Percentiles rank a stretch among this genome's conserved stretches.
phyloP scores from a whole-genome alignment of 1,139 yeast species.

The Scheffersomyces stambukii region DNA sequence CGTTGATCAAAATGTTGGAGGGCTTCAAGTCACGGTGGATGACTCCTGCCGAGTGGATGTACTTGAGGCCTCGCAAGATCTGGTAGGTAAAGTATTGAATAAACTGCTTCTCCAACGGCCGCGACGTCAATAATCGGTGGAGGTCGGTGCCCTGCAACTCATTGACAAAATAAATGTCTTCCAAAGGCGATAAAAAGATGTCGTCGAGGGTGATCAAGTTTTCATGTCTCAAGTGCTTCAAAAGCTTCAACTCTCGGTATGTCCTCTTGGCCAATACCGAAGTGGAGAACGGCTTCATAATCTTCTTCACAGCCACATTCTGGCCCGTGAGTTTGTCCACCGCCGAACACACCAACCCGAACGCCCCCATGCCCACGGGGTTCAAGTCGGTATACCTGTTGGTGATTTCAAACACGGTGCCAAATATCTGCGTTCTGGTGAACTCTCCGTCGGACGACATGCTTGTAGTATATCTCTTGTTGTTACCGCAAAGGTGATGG shows the following conservation, averaged over 20 bases:
- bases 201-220: slow-evolving; percentile 91
- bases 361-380: slow-evolving; percentile 99
- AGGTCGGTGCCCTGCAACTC: slow-evolving; percentile 96
- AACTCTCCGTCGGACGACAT: slow-evolving; percentile 45
- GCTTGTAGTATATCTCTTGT: too few species aligned
- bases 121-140: slow-evolving; percentile 82
- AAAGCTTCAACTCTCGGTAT: slow-evolving; percentile 86
- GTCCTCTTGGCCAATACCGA: slow-evolving; percentile 95
- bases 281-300: slow-evolving; percentile 95
- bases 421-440: slow-evolving; percentile 60
- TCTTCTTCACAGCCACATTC: slow-evolving; percentile 94
- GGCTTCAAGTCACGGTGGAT: slow-evolving; percentile 96
- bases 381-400: slow-evolving; percentile 85
- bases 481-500: too few species aligned
- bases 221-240: slow-evolving; percentile 92
- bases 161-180: slow-evolving; percentile 95
- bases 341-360: slow-evolving; percentile 96
- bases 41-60: slow-evolving; percentile 96
- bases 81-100: slow-evolving; percentile 95
- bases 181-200: slow-evolving; percentile 89
- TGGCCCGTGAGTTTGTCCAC: slow-evolving; percentile 86
- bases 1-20: slow-evolving; percentile 85
- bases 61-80: slow-evolving; percentile 86
- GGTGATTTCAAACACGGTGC: slow-evolving; percentile 92
- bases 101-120: slow-evolving; percentile 94